Evolutionary conservation across 495 filamentous ascomycete genomes (phyloP).

Genomic region (Poronia punctata): DNA sequence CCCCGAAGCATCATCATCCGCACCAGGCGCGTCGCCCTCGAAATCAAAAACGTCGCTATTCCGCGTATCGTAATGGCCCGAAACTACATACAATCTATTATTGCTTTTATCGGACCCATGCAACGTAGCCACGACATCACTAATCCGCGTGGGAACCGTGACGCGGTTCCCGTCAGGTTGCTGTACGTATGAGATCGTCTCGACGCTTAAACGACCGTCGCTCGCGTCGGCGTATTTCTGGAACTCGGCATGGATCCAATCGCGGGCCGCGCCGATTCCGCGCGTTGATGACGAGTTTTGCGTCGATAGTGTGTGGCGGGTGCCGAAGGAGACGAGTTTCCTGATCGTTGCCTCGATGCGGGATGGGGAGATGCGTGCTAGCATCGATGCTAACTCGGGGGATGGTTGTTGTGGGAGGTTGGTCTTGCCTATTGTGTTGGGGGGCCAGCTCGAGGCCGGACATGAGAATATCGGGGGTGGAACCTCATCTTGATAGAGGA

Average conservation of each 20-base stretch:
- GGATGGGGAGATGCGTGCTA: constrained; percentile 33
- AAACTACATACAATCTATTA: constrained; percentile 43
- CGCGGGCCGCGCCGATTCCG: constrained; percentile 48
- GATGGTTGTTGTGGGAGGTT: constrained; percentile 41
- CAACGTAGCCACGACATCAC: constrained; percentile 44
- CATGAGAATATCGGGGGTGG: constrained; percentile 12
- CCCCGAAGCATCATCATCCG: constrained; percentile 44
- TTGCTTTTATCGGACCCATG: constrained; percentile 38
- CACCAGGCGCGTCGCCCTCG: constrained; percentile 44
- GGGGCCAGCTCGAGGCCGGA: constrained; percentile 23
- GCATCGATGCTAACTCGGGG: constrained; percentile 33
- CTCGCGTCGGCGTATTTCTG: constrained; percentile 28
- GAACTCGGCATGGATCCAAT: constrained; percentile 45
- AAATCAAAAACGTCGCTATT: constrained; percentile 42
- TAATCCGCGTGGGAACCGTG: constrained; percentile 38
- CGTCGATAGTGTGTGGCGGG: constrained; percentile 43
- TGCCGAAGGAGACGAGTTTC: constrained; percentile 46
- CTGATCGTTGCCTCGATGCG: constrained; percentile 39
- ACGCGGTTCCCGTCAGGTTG: constrained; percentile 31
- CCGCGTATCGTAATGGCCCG: constrained; percentile 48
- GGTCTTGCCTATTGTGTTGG: constrained; percentile 21
- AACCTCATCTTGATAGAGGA: constrained; percentile 2
- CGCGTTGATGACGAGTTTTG: constrained; percentile 35
- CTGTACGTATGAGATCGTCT: constrained; percentile 40
- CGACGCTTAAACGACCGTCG: constrained; percentile 36